A percentile compares a stretch with the other conserved stretches of the same genome.
Evolutionary conservation across 2,329 filamentous ascomycete genomes (phyloP).

Genomic region (Pezicula carpinea): DNA sequence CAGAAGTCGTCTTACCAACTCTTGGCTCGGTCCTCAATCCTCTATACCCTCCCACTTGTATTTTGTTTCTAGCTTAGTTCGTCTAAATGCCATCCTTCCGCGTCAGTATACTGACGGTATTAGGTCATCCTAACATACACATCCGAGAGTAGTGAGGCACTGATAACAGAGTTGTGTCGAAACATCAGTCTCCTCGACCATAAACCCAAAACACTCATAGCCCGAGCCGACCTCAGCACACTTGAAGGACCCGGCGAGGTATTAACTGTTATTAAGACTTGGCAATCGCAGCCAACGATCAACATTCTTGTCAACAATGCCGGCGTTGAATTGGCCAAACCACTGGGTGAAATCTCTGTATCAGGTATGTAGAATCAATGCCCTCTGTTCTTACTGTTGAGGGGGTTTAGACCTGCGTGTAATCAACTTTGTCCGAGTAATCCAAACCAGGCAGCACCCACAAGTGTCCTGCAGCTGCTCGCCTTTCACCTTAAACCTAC

Average conservation of each 20-base stretch:
- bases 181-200: slow-evolving; percentile 38
- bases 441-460: no score
- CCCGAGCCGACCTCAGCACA: slow-evolving; percentile 66
- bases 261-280: slow-evolving; percentile 44
- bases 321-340: slow-evolving; percentile 35
- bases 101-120: not conserved
- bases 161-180: not conserved
- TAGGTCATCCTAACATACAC: slow-evolving; percentile 3
- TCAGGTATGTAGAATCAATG: no score
- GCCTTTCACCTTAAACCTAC: no score
- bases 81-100: not conserved
- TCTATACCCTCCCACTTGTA: no score
- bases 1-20: no score
- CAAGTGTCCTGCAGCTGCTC: no score
- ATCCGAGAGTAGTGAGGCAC: not conserved
- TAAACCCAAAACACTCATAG: slow-evolving; percentile 51
- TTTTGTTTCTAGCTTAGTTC: no score
- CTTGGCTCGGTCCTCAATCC: no score
- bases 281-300: slow-evolving; percentile 32
- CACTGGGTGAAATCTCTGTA: slow-evolving; percentile 37
- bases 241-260: slow-evolving; percentile 53
- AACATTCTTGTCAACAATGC: slow-evolving; percentile 87
- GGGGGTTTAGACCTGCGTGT: no score
- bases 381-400: no score
- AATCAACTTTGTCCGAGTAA: no score